Evolutionary conservation across 306 rosid genomes (phyloP).

Genomic region (Trifolium fragiferum): DNA sequence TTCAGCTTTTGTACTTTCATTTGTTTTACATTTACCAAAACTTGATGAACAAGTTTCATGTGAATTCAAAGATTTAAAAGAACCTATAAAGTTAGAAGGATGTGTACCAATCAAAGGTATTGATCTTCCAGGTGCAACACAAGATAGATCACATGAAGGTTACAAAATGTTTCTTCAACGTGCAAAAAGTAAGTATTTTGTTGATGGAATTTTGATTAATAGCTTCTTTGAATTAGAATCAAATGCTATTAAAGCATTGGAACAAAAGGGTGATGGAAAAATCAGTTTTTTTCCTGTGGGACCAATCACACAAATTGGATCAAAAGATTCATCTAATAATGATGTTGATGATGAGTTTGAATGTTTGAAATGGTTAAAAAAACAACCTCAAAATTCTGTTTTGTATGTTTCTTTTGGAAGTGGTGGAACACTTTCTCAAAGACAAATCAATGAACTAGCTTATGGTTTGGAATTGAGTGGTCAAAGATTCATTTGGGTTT

Average conservation of each 20-base stretch:
- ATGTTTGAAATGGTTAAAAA: conserved; percentile 41
- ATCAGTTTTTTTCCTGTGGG: conserved; percentile 36
- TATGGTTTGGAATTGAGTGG: neutral
- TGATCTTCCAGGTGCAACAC: conserved; percentile 36
- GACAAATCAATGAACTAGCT: neutral
- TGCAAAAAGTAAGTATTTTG: neutral
- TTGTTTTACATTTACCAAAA: neutral
- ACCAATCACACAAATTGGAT: conserved; percentile 41
- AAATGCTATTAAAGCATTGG: conserved; percentile 34
- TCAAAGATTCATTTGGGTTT: neutral
- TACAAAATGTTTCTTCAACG: conserved; percentile 35
- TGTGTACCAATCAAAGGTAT: conserved; percentile 36
- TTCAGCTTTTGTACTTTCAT: conserved; percentile 29
- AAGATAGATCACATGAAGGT: conserved; percentile 26
- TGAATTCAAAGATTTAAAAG: conserved; percentile 23
- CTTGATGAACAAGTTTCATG: conserved; percentile 38
- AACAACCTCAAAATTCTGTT: conserved; percentile 30
- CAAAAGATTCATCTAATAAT: neutral
- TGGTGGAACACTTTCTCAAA: conserved; percentile 40
- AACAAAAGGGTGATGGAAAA: conserved; percentile 12
- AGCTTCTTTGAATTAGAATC: conserved; percentile 44
- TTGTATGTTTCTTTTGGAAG: conserved; percentile 52
- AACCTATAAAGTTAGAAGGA: conserved; percentile 42
- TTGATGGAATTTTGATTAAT: conserved; percentile 43
- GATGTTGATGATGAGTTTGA: neutral